Percentiles rank a stretch among this genome's conserved stretches.
phyloP scores from a whole-genome alignment of 2,329 filamentous ascomycete genomes.

The Lachnellula subtilissima region DNA sequence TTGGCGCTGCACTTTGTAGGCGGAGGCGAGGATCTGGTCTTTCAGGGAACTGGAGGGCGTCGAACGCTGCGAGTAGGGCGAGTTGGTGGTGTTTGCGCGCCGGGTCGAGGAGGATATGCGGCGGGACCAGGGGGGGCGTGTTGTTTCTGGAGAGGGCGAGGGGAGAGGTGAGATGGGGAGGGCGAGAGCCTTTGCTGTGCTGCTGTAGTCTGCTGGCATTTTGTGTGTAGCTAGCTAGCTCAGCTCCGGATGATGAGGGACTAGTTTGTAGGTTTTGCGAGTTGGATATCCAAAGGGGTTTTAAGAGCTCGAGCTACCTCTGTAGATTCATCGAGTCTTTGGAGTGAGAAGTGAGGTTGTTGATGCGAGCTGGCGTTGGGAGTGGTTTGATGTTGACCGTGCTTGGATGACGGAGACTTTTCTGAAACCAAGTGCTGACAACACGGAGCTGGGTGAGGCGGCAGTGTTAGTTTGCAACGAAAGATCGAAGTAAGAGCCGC shows the following conservation, averaged over 20 bases:
- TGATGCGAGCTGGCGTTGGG: background rate
- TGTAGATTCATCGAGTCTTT: background rate
- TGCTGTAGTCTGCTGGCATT: constrained; percentile 50
- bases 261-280: background rate
- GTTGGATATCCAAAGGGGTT: background rate
- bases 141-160: constrained; percentile 40
- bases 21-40: constrained; percentile 43
- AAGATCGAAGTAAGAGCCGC: background rate
- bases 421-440: background rate
- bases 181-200: constrained; percentile 46
- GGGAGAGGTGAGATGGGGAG: constrained; percentile 40
- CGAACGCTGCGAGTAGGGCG: constrained; percentile 17
- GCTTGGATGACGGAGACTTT: background rate
- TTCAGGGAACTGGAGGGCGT: constrained; percentile 29
- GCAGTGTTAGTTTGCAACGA: background rate
- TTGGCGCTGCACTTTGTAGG: constrained; percentile 47
- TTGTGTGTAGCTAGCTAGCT: constrained; percentile 10
- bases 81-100: constrained; percentile 10
- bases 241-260: constrained; percentile 10
- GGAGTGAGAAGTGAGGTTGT: background rate
- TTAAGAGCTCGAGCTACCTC: constrained; percentile 2
- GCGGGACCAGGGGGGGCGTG: constrained; percentile 48
- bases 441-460: background rate
- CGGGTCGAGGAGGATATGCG: constrained; percentile 36
- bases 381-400: background rate